Percentiles rank a stretch among this genome's conserved stretches.
phyloP scores from a whole-genome alignment of 768 basidiomycete genomes.

The Suillus alpinus region DNA sequence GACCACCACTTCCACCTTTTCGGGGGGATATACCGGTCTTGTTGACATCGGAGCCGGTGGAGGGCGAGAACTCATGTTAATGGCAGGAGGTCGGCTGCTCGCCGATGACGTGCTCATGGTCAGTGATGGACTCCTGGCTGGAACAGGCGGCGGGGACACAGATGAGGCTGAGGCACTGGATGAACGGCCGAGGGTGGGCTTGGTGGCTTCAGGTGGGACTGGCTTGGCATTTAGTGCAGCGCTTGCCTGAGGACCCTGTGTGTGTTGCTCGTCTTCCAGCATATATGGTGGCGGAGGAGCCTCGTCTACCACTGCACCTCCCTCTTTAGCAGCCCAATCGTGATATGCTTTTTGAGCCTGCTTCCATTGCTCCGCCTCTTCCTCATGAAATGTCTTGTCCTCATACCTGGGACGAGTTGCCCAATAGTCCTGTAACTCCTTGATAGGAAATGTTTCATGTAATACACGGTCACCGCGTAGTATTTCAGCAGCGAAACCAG shows the following conservation, averaged over 20 bases:
- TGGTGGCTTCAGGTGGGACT: slow-evolving; percentile 11
- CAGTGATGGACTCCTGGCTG: slow-evolving; percentile 10
- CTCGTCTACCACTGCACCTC: slow-evolving; percentile 40
- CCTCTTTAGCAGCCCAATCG: slow-evolving; percentile 36
- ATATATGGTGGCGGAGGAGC: slow-evolving; percentile 71
- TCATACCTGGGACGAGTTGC: slow-evolving; percentile 58
- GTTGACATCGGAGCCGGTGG: background rate
- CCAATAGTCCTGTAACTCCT: slow-evolving; percentile 79
- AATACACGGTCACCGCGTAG: slow-evolving; percentile 64
- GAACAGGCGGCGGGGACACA: slow-evolving; percentile 12
- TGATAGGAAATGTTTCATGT: slow-evolving; percentile 60
- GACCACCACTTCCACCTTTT: background rate
- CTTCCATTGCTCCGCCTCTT: slow-evolving; percentile 24
- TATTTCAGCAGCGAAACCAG: slow-evolving; percentile 67
- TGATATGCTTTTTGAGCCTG: slow-evolving; percentile 34
- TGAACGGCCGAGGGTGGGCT: slow-evolving; percentile 4
- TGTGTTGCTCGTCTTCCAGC: slow-evolving; percentile 40
- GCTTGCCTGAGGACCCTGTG: slow-evolving; percentile 1
- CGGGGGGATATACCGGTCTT: background rate
- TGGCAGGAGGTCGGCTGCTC: slow-evolving; percentile 8
- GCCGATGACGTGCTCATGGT: background rate
- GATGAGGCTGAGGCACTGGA: slow-evolving; percentile 1
- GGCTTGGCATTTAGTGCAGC: slow-evolving; percentile 1
- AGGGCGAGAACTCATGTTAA: slow-evolving; percentile 16
- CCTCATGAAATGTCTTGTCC: slow-evolving; percentile 13